Base-by-base conservation (phyloP, 371 early-diverging fungal species). In the Haplosporangium sp. region DNA sequence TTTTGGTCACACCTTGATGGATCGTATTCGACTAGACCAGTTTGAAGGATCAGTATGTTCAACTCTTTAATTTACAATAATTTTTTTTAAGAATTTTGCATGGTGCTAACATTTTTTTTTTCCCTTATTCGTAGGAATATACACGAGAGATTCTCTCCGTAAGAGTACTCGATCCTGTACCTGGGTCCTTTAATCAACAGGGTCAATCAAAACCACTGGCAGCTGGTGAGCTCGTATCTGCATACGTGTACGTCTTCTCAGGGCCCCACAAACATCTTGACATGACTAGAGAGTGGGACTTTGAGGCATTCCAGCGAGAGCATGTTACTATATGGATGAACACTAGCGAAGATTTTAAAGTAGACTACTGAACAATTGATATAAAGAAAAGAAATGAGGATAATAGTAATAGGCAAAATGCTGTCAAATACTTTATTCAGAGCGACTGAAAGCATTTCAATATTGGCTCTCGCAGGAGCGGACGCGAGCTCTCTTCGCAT, bases 1-100 rank as follows among this genome's bases (percentile, higher is more conserved):
- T 37, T 81, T 74, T 63, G 81, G 81, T 11, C 81, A 71, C 58
- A 65, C 71, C n/a, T 20, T 71, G 20, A 74, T 81, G 68, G 75
- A 81, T 47, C 71, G 71, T 5, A 61, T 68, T 44, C 63, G 75
- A 19, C 65, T 81, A 15, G 81, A 81, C 52, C 75, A 74, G 55
- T 81, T 81, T 55, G 81, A 81, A 53, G 81, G 81, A 44, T 64
- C 60, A 19, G 78, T 78, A 71, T 55, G 67, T 39, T 27, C 27
- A 27, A 27, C 20, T 5, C 19, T 0, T 3, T 15, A 8, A 5
- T 40, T 4, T 57, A 4, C 45, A 53, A 7, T 10, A 15, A 45
- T 59, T 47, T 35, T 47, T 59, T 20, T 40, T 17, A 27, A 42
- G 20, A 62, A 44, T 17, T 38, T 35, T 42, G 48, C 45, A 45